Conservation (phyloP, 192 early-diverging fungal genomes). For the Podila epigama region DNA sequence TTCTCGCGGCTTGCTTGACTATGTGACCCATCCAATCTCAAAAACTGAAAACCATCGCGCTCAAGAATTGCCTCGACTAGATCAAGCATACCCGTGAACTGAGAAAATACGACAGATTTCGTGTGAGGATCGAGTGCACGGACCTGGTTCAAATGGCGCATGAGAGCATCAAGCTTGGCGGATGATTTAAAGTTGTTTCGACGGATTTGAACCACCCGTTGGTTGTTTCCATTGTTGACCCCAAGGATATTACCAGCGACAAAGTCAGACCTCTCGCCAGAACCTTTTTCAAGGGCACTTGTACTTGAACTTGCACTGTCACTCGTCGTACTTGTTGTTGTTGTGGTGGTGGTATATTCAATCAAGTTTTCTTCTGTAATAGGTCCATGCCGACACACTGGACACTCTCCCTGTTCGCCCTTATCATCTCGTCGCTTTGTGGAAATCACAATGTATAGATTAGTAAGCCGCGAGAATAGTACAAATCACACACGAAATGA, state of each 20-base stretch:
- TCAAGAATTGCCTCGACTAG: constrained; percentile 66
- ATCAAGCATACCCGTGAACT: constrained; percentile 89
- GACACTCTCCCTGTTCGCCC: constrained; percentile 60
- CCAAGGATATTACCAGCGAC: constrained; percentile 13
- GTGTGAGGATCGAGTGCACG: constrained; percentile 25
- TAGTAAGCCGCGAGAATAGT: too few species aligned
- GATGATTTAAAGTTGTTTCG: constrained; percentile 51
- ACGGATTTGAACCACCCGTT: constrained; percentile 36
- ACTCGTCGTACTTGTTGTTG: neutral
- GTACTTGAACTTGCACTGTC: neutral
- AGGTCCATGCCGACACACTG: constrained; percentile 59
- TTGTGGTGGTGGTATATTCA: constrained; percentile 28
- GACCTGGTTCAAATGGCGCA: constrained; percentile 47
- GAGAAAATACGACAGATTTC: constrained; percentile 94
- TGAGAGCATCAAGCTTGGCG: constrained; percentile 57
- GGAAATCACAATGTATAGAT: neutral
- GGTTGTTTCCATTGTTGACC: neutral
- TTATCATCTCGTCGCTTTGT: constrained; percentile 55
- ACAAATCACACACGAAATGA: neutral
- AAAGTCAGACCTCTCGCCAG: neutral
- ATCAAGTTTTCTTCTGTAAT: constrained; percentile 54
- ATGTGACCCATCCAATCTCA: constrained; percentile 85
- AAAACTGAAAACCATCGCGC: constrained; percentile 63
- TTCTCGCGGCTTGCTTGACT: constrained; percentile 64
- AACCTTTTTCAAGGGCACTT: neutral